phyloP scores from a whole-genome alignment of 2,329 filamentous ascomycete genomes.

The Cyanodermella asteris region DNA sequence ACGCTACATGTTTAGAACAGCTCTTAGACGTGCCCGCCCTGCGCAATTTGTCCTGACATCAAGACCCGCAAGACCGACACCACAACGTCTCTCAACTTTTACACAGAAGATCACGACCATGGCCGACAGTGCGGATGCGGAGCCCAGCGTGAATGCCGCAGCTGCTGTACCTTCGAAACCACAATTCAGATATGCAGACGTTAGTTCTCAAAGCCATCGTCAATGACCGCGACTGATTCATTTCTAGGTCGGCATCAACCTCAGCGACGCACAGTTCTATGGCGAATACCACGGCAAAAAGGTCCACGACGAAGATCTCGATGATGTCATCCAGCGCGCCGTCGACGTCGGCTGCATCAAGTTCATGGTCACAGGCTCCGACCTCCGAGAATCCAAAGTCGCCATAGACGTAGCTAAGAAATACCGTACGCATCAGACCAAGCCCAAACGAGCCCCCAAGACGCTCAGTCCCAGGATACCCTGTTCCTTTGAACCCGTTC shows the following conservation, averaged over 20 bases:
- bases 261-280: conserved; percentile 76
- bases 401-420: conserved; percentile 52
- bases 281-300: conserved; percentile 67
- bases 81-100: too few species aligned
- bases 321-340: conserved; percentile 58
- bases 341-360: conserved; percentile 61
- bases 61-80: too few species aligned
- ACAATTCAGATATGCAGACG: conserved; percentile 24
- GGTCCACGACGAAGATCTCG: conserved; percentile 49
- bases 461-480: too few species aligned
- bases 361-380: conserved; percentile 83
- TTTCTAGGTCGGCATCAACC: conserved; percentile 90
- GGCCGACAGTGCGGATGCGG: too few species aligned
- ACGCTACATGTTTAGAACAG: too few species aligned
- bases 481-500: too few species aligned
- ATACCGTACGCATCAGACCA: conserved; percentile 37
- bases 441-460: too few species aligned
- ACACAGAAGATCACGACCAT: too few species aligned
- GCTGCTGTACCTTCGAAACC: too few species aligned
- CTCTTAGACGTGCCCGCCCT: too few species aligned
- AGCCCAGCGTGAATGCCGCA: too few species aligned
- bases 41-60: too few species aligned
- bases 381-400: conserved; percentile 53
- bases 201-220: conserved; percentile 11
- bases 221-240: conserved; percentile 1